Evolutionary conservation across 2,329 filamentous ascomycete species (phyloP).

Genomic region (Chrysoporthe cubensis): DNA sequence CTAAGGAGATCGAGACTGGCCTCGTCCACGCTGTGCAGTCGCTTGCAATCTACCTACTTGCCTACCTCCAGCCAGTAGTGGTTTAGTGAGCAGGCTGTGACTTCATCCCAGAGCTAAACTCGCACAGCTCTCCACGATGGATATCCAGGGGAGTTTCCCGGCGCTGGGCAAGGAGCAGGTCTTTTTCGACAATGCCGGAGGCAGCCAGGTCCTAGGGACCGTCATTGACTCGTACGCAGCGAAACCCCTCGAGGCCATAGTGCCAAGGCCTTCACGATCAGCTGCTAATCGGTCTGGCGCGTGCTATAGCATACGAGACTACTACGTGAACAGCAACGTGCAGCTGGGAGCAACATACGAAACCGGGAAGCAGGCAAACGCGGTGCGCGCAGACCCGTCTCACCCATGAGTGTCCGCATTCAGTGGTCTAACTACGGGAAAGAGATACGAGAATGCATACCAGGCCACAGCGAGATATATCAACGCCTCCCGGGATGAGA

Average conservation of each 20-base stretch:
- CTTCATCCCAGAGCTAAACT: background rate
- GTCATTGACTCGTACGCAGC: constrained; percentile 66
- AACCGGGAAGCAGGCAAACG: constrained; percentile 61
- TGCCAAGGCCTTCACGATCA: background rate
- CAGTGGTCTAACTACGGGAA: background rate
- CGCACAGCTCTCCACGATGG: constrained; percentile 39
- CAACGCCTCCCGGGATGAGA: constrained; percentile 68
- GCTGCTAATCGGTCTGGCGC: background rate
- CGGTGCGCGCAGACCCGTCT: constrained; percentile 27
- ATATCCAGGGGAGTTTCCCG: constrained; percentile 68
- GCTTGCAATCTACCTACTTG: background rate
- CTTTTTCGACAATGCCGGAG: constrained; percentile 79
- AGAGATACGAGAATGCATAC: constrained; percentile 62
- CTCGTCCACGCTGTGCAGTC: background rate
- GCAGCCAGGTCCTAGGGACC: constrained; percentile 68
- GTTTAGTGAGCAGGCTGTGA: background rate
- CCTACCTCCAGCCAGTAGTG: background rate
- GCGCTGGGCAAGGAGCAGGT: constrained; percentile 67
- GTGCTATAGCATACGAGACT: constrained; percentile 61
- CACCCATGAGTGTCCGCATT: background rate
- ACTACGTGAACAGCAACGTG: constrained; percentile 71
- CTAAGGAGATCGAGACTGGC: background rate
- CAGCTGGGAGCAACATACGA: constrained; percentile 75
- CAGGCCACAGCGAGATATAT: constrained; percentile 71
- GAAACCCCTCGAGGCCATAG: background rate